Evolutionary conservation across 2,329 filamentous ascomycete species (phyloP).

Genomic region (Nemania abortiva): DNA sequence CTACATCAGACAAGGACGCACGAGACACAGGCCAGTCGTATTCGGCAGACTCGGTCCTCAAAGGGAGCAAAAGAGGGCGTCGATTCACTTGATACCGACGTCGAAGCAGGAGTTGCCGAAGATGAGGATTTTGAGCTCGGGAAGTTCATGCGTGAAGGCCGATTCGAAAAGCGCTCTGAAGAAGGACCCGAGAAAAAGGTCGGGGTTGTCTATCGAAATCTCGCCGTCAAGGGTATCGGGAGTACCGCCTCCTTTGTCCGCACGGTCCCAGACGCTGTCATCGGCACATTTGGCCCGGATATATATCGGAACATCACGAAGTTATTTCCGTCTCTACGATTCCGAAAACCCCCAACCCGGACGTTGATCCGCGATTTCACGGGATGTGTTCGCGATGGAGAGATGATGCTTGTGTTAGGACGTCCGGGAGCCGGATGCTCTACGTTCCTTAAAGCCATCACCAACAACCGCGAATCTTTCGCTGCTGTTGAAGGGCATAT

Average conservation of each 20-base stretch:
- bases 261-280: slow-evolving; percentile 78
- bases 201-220: slow-evolving; percentile 80
- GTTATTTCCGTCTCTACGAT: slow-evolving; percentile 52
- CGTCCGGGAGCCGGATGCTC: slow-evolving; percentile 80
- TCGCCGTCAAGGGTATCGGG: slow-evolving; percentile 79
- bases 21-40: slow-evolving; percentile 51
- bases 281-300: slow-evolving; percentile 85
- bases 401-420: slow-evolving; percentile 78
- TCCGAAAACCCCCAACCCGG: slow-evolving; percentile 48
- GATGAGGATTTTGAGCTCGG: slow-evolving; percentile 75
- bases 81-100: slow-evolving; percentile 41
- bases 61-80: slow-evolving; percentile 27
- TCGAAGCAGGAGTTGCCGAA: slow-evolving; percentile 57
- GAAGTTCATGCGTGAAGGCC: slow-evolving; percentile 78
- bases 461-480: slow-evolving; percentile 75
- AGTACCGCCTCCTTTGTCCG: slow-evolving; percentile 76
- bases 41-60: slow-evolving; percentile 31
- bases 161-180: slow-evolving; percentile 78
- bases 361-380: slow-evolving; percentile 74
- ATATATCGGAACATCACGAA: slow-evolving; percentile 72
- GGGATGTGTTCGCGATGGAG: slow-evolving; percentile 74
- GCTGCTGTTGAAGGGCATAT: slow-evolving; percentile 76
- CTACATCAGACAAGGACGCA: slow-evolving; percentile 53
- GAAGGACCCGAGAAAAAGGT: slow-evolving; percentile 79
- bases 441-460: slow-evolving; percentile 81